Base-by-base conservation (phyloP, 768 basidiomycete genomes). In the Xerocomellus chrysenteron region DNA sequence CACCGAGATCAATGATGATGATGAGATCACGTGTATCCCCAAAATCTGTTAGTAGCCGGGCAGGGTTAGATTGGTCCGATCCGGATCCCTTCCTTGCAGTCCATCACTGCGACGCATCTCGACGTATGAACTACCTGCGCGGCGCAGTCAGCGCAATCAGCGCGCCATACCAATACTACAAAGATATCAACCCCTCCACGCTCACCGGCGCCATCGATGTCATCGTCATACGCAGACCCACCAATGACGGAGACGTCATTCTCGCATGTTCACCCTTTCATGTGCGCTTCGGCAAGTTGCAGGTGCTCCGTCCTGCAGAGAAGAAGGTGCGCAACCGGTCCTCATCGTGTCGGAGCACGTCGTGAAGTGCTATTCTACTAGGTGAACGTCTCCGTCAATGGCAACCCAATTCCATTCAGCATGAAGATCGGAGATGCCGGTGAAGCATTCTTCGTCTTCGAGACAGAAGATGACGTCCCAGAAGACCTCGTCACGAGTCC, bases 371-470 rank as follows among this genome's bases (percentile, higher is more conserved):
- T 17, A 28, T 46, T 16, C n/a, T 37, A 4, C 52, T 60, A 94
- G 92, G 96, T 98, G 60, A 91, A 87, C 59, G 83, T 98, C 35
- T 83, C 84, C 49, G 86, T 98, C 65, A 95, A 97, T 74, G 92
- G 90, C 40, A 78, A 85, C 63, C 80, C 82, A 43, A 88, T 94
- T 54, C 96, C 96, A 0, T 98, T 92, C 72, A 82, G 81, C 72
- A 99, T 99, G 97, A 98, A 99, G 79, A 94, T 98, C 58, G 95
- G 94, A 40, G 97, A 98, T 56, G 94, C 97, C 2, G 97, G 97
- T 5, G 97, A 99, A 74, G 97, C 95, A 0, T 99, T 98, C 80
- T 98, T 98, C 67, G 90, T 99, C 40, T 93, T 98, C 62, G 96
- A 99, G 73, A 98, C 96, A 1, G 92, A 95, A 40, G 92, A 88